phyloP scores from a whole-genome alignment of 1,284 basidiomycete genomes.

The Leccinum angustisporum region DNA sequence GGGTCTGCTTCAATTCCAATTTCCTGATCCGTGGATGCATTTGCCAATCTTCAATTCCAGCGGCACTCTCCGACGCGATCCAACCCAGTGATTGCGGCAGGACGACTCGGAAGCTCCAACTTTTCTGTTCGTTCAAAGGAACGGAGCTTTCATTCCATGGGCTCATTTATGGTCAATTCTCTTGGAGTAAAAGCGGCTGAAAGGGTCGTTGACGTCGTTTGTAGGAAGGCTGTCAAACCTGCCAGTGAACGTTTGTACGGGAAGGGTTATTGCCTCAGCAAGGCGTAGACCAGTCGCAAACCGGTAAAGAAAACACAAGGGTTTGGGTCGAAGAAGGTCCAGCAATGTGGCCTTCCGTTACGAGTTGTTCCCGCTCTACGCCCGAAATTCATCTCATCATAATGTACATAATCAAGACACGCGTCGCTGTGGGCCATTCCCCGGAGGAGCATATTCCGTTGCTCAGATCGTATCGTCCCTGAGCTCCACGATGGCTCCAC shows the following conservation, averaged over 20 bases:
- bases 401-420: constrained; percentile 14
- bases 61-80: constrained; percentile 22
- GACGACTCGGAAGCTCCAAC: constrained; percentile 5
- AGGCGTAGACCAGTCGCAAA: constrained; percentile 1
- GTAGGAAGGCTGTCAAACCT: constrained; percentile 17
- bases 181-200: constrained; percentile 24
- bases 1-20: constrained; percentile 2
- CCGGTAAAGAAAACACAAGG: constrained; percentile 7
- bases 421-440: neutral
- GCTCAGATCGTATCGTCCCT: constrained; percentile 8
- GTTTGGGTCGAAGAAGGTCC: constrained; percentile 4
- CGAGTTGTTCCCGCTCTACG: constrained; percentile 16
- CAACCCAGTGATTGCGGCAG: constrained; percentile 5
- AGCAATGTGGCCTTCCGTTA: neutral
- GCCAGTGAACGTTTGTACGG: constrained; percentile 2
- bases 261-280: constrained; percentile 16
- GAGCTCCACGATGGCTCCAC: constrained; percentile 1
- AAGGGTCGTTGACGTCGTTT: constrained; percentile 3
- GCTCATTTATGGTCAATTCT: constrained; percentile 16
- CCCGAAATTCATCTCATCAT: constrained; percentile 12
- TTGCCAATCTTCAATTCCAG: constrained; percentile 10
- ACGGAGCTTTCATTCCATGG: constrained; percentile 8
- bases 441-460: constrained; percentile 13
- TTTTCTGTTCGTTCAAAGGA: constrained; percentile 13
- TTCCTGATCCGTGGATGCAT: constrained; percentile 28